Conservation (phyloP, 1,284 basidiomycete species). For the Coniferiporia weirii region DNA sequence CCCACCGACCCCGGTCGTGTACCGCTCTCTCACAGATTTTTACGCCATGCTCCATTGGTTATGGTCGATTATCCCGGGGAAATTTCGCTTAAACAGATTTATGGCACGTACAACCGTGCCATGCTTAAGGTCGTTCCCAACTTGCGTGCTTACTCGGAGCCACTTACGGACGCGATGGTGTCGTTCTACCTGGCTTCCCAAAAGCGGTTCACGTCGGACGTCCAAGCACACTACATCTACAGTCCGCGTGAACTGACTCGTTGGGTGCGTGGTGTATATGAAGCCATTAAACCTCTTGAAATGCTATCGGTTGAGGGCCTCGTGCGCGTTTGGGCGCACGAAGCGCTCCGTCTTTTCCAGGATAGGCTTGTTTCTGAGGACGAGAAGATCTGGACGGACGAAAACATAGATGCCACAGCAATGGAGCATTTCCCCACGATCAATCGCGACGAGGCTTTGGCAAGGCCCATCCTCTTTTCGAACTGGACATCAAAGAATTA, state of each 20-base stretch:
- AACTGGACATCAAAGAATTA: constrained; percentile 99
- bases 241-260: constrained; percentile 98
- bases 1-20: constrained; percentile 99
- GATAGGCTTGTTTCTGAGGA: constrained; percentile 92
- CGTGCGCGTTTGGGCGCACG: constrained; percentile 97
- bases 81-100: constrained; percentile 96
- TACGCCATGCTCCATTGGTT: constrained; percentile 96
- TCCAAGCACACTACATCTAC: constrained; percentile 99
- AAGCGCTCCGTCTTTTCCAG: constrained; percentile 95
- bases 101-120: constrained; percentile 97
- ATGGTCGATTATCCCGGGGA: constrained; percentile 99
- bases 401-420: constrained; percentile 82
- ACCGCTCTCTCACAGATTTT: constrained; percentile 94
- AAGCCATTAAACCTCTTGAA: constrained; percentile 92
- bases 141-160: constrained; percentile 88
- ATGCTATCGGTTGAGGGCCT: constrained; percentile 89
- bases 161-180: constrained; percentile 98
- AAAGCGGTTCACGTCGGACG: constrained; percentile 89
- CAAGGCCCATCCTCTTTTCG: constrained; percentile 91
- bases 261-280: constrained; percentile 97
- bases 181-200: constrained; percentile 93
- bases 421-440: constrained; percentile 91
- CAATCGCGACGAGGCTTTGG: constrained; percentile 76
- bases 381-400: constrained; percentile 94
- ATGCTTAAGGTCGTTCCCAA: constrained; percentile 94